These are phyloP conservation scores for Plenodomus lindquistii DNA, from an alignment of 2,329 filamentous ascomycete species.

Conservation along the genomic window DNA sequence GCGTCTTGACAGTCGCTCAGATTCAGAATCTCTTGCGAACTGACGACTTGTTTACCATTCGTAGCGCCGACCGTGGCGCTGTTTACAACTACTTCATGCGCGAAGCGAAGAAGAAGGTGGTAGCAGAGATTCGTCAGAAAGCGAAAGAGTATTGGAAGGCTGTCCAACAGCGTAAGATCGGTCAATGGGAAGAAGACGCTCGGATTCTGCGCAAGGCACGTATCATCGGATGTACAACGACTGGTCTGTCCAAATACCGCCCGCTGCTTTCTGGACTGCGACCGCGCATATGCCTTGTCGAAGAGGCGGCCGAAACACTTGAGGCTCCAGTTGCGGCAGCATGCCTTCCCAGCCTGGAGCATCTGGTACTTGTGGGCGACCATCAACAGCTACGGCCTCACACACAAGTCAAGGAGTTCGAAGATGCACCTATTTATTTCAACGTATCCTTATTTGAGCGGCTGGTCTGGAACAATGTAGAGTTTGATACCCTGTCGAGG, in stretches of 20 bases:
- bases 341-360: constrained; percentile 65
- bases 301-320: constrained; percentile 78
- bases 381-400: constrained; percentile 77
- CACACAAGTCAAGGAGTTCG: constrained; percentile 65
- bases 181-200: constrained; percentile 62
- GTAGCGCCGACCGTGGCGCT: constrained; percentile 58
- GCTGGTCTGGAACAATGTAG: constrained; percentile 67
- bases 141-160: constrained; percentile 56
- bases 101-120: constrained; percentile 55
- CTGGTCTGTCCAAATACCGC: constrained; percentile 79
- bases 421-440: constrained; percentile 64
- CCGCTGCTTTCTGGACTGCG: constrained; percentile 67
- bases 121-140: constrained; percentile 53
- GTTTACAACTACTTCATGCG: constrained; percentile 70
- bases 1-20: constrained; percentile 28
- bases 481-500: constrained; percentile 65
- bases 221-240: constrained; percentile 73
- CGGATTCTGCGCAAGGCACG: constrained; percentile 51
- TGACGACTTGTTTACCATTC: constrained; percentile 65
- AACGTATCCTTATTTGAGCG: constrained; percentile 80
- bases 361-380: constrained; percentile 74
- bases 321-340: constrained; percentile 65
- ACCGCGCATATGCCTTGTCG: constrained; percentile 72
- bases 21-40: constrained; percentile 46
- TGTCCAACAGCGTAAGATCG: constrained; percentile 59